Base-by-base conservation (phyloP, 495 filamentous ascomycete species). In the Aspergillus baeticus region DNA sequence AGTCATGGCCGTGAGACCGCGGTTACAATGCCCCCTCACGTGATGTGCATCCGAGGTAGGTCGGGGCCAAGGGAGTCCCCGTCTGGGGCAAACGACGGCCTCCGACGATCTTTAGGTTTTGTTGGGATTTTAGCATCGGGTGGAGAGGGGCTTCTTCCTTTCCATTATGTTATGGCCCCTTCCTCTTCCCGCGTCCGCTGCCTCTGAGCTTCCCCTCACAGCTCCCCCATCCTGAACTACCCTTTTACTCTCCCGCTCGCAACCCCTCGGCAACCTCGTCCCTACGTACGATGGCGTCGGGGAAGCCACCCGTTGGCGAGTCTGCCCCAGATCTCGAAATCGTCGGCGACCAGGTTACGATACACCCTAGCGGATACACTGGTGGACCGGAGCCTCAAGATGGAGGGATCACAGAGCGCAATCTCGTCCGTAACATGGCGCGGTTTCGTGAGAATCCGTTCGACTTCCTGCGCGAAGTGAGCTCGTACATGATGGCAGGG, bases 401-500 rank as follows among this genome's bases (percentile, higher is more conserved):
- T 70, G 72, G 66, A 6, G 55, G 61, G 33, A 74, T 72, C 46
- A 83, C 79, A 29, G 90, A 94, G 64, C 81, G 86, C 41, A 86
- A 87, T 22, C 75, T 96, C 43, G 85, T 96, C 67, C 84, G 84
- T 68, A 82, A 90, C 59, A 90, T 92, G 82, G 87, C 87, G 29
- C 84, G 89, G 11, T 96, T 96, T 66, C 83, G 87, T 51, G 75
- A 80, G 59, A 81, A 83, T 37, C 86, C 83, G 14, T 70, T 86
- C 65, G 88, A 90, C 54, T 97, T 96, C 71, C 84, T 98, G 31
- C 88, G 92, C 54, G 93, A 98, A 76, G 87, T 98, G 56, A 90
- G 86, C 51, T 77, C 95, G 41, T 89, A 97, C 69, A 87, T 56
- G 54, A 56, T 96, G 59, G 90, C 87, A 5, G 94, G 94, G 49